Evolutionary conservation across 441 rosid genomes (phyloP), one percentile per base, ranked within the genome.

Genomic region (Raphanus hybrid): DNA sequence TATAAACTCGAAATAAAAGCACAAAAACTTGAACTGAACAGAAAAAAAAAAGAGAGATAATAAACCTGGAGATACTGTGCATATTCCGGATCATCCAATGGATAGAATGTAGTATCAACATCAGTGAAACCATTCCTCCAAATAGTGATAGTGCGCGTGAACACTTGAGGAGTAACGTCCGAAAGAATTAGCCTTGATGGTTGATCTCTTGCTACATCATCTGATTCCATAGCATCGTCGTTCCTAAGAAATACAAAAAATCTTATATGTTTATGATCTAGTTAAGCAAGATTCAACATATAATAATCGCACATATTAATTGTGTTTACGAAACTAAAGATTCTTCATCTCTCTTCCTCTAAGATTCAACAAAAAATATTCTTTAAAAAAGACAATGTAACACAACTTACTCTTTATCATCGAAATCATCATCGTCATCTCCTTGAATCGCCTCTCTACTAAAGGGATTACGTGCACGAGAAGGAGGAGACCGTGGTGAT

Each of bases 41-140:
- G 3, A 11, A 41, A 5, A 59, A 59, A 14, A 55, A 23, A 4
- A 57, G 14, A 34, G 45, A 23, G 39, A 37, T 63, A 59, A n/a
- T 23, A 45, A 45, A 88, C 92, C 85, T 83, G 82, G 80, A 85
- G 59, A 71, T 80, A 82, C 10, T 73, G 2, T 67, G 85, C 89
- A 83, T 84, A 71, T 16, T 72, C 79, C 34, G 89, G 86, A 69
- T 88, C 78, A 77, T 85, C 87, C 75, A 88, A 62, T 3, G 70
- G 80, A 70, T 50, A 58, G 7, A 88, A 52, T 9, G 82, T 86
- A 55, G 78, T 45, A 11, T 45, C 77, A 82, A 82, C 82, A 81
- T 84, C 83, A 5, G 87, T 88, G 73, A 77, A 86, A 41, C 92
- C 90, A 67, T 88, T 86, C 67, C 75, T 86, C 90, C 89, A 88